These are phyloP conservation scores for Choricystis sp. DNA, from an alignment of 139 green algal species.

Conservation along the genomic window DNA sequence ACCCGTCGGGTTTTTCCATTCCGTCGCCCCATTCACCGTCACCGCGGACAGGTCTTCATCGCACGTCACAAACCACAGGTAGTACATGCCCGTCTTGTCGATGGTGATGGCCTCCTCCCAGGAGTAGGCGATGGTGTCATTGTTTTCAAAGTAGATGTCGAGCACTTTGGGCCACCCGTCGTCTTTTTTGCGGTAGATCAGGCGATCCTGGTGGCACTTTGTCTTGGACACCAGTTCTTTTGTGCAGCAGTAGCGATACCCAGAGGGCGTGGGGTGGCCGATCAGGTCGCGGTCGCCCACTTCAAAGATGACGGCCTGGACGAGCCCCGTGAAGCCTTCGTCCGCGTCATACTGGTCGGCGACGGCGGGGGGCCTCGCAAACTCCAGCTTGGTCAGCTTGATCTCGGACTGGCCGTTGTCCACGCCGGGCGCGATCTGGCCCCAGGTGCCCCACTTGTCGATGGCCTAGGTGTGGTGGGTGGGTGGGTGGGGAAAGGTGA, in stretches of 20 bases:
- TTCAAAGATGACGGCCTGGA: conserved; percentile 35
- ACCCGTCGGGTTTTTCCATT: conserved; percentile 50
- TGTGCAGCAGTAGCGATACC: conserved; percentile 32
- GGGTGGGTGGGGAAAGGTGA: background rate
- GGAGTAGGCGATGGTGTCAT: conserved; percentile 17
- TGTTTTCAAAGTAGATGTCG: conserved; percentile 33
- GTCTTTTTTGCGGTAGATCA: conserved; percentile 26
- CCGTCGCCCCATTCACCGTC: conserved; percentile 28
- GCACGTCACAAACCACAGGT: conserved; percentile 54
- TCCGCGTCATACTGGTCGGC: conserved; percentile 15
- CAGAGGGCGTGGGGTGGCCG: conserved; percentile 17
- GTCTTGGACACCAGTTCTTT: conserved; percentile 26
- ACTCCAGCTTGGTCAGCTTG: conserved; percentile 28
- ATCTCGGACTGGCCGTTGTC: conserved; percentile 34
- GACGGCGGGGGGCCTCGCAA: conserved; percentile 14
- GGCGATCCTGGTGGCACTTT: conserved; percentile 18
- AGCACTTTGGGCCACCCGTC: conserved; percentile 27
- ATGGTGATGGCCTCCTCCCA: conserved; percentile 27
- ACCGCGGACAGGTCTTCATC: conserved; percentile 32
- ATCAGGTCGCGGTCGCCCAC: conserved; percentile 30
- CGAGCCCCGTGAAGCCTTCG: conserved; percentile 24
- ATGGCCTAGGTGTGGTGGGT: conserved; percentile 9
- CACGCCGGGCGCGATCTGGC: conserved; percentile 18
- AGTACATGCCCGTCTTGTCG: conserved; percentile 48
- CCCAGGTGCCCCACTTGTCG: conserved; percentile 19